Base-by-base conservation (phyloP, 202 grass and related monocot species). In the Zizania palustris region DNA sequence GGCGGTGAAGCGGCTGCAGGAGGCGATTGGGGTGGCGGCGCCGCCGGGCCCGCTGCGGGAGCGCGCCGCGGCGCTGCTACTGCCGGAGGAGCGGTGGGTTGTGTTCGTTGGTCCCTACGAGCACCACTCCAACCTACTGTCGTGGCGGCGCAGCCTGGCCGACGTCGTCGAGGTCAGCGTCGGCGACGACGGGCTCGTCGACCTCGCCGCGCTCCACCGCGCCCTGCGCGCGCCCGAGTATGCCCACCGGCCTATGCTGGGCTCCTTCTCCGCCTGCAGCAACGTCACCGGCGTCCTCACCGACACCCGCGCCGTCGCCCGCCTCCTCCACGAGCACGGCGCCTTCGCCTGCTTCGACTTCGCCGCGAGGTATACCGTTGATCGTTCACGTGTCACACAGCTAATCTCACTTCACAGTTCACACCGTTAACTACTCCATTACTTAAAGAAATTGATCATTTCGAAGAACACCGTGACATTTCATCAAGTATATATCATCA, bases 81-180 rank as follows among this genome's bases (percentile, higher is more conserved):
- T 41, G 5, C 14, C 60, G 0, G 75, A 84, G 62, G 87, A 97
- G 77, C 78, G 85, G 13, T 97, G 90, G 93, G 90, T 97, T 1
- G 85, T 93, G 11, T 90, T 97, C 60, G 71, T 90, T 4, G 93
- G 93, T 4, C 87, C 93, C 8, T 93, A 90, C 51, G 93, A 97
- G 76, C 93, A 97, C 82, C 93, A 97, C 64, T 97, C 93, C n/a
- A 97, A 97, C 85, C 85, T 97, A 57, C 85, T 97, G 14, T 93
- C 93, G 11, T 97, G 93, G 93, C 67, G 93, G 11, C 85, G 60
- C 50, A 90, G 82, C 93, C 65, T 86, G 4, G 93, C 83, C 0
- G 90, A 97, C 60, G 87, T 97, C 45, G 85, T 97, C 3, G 87
- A 93, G 75, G 37, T 97, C 35, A 87, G 87, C 43, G 48, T 85